These are phyloP conservation scores for Carex arenaria DNA, from an alignment of 202 grass and related monocot species.

Conservation along the genomic window DNA sequence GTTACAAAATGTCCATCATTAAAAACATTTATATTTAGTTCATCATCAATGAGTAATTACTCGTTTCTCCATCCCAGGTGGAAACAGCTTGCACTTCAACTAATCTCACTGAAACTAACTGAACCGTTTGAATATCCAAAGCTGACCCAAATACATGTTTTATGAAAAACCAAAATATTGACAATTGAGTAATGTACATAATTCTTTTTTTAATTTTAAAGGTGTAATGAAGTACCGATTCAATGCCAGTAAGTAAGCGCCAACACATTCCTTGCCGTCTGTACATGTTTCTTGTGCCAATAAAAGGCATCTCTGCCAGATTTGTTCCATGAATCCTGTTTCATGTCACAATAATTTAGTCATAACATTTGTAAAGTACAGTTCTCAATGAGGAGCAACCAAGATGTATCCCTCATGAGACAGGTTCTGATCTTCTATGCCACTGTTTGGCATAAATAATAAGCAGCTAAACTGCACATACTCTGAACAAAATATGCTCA, in stretches of 20 bases:
- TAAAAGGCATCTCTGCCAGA: conserved; percentile 97
- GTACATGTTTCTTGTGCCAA: conserved; percentile 80
- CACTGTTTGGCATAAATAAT: background rate
- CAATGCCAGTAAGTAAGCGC: conserved; percentile 65
- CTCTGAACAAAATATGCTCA: background rate
- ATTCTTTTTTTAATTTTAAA: background rate
- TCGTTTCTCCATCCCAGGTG: background rate
- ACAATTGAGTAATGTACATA: background rate
- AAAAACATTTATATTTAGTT: background rate
- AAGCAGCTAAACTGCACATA: background rate
- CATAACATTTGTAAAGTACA: conserved; percentile 25
- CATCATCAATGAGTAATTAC: background rate
- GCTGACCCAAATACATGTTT: background rate
- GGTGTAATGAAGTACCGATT: conserved; percentile 57
- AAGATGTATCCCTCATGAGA: background rate
- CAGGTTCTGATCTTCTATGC: background rate
- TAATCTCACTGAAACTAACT: conserved; percentile 17
- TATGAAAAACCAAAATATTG: background rate
- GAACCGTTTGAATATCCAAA: conserved; percentile 17
- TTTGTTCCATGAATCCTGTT: conserved; percentile 88
- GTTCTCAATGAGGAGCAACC: background rate
- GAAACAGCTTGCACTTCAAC: background rate
- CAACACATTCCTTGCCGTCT: conserved; percentile 91
- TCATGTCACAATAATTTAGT: conserved; percentile 22
- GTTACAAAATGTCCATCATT: background rate